Evolutionary conservation across 495 filamentous ascomycete species (phyloP).

Genomic region (Aspergillus cristatus): DNA sequence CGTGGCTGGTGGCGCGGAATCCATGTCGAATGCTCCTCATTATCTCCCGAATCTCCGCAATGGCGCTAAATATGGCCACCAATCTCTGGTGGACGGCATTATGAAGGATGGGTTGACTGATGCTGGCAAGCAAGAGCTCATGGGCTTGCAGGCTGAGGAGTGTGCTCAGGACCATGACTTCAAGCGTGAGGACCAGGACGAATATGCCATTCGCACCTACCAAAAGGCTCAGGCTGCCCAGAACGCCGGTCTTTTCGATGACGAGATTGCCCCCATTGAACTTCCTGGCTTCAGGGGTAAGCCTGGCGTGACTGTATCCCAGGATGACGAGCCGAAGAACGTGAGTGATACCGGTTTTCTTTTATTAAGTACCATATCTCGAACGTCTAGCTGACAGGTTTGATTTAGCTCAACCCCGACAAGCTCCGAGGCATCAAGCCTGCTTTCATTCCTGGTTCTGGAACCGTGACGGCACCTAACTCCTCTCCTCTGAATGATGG

Average conservation of each 20-base stretch:
- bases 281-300: slow-evolving; percentile 84
- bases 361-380: neutral
- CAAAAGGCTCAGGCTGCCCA: slow-evolving; percentile 83
- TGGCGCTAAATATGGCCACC: slow-evolving; percentile 86
- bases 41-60: slow-evolving; percentile 78
- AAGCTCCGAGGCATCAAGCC: slow-evolving; percentile 81
- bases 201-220: slow-evolving; percentile 88
- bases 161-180: slow-evolving; percentile 80
- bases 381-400: slow-evolving; percentile 7
- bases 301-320: slow-evolving; percentile 67
- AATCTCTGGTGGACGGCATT: slow-evolving; percentile 77
- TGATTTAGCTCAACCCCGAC: slow-evolving; percentile 67
- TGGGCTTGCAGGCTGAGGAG: slow-evolving; percentile 88
- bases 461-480: slow-evolving; percentile 95
- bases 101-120: slow-evolving; percentile 88
- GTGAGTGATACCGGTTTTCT: slow-evolving; percentile 27
- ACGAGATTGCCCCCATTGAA: slow-evolving; percentile 85
- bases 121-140: slow-evolving; percentile 80
- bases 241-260: slow-evolving; percentile 64
- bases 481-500: slow-evolving; percentile 94
- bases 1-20: slow-evolving; percentile 88
- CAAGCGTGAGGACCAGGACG: slow-evolving; percentile 74
- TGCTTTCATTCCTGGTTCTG: slow-evolving; percentile 68
- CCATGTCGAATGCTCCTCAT: slow-evolving; percentile 97
- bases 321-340: slow-evolving; percentile 95